Conservation (phyloP, 257 asterid species). For the Agastache rugosa region DNA sequence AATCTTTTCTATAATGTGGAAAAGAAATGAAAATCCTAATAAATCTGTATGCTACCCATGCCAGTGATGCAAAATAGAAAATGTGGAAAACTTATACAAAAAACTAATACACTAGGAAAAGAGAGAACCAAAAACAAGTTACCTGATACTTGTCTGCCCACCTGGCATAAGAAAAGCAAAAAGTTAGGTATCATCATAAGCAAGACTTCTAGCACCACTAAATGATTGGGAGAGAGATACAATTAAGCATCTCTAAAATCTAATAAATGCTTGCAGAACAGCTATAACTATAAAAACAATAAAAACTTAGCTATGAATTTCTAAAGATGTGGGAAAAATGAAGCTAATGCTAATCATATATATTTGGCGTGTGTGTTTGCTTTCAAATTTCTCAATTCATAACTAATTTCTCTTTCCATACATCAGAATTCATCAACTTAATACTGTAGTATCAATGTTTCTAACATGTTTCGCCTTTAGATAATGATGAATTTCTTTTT, state of each 20-base stretch:
- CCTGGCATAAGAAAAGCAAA: constrained; percentile 59
- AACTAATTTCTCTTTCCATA: background rate
- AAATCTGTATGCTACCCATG: background rate
- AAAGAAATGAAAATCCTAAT: background rate
- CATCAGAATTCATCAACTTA: constrained; percentile 15
- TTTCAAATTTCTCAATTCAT: background rate
- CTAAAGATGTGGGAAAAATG: background rate
- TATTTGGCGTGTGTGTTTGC: background rate
- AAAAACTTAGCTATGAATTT: background rate
- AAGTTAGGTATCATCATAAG: constrained; percentile 31
- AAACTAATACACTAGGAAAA: background rate
- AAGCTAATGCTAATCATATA: background rate
- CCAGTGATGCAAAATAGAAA: background rate
- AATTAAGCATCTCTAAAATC: background rate
- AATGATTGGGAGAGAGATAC: background rate
- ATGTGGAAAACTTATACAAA: background rate
- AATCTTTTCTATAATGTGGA: background rate
- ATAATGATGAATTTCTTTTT: background rate
- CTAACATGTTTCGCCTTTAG: constrained; percentile 3
- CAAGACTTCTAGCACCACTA: constrained; percentile 20
- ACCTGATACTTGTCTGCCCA: constrained; percentile 98
- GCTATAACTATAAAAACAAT: background rate
- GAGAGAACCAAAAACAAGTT: constrained; percentile 34
- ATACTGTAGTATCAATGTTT: background rate
- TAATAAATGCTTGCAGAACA: background rate